Percentiles rank a stretch among this genome's conserved stretches.
These are phyloP conservation scores for Abrus pulchellus DNA, from an alignment of 306 rosid species.

Conservation along the genomic window DNA sequence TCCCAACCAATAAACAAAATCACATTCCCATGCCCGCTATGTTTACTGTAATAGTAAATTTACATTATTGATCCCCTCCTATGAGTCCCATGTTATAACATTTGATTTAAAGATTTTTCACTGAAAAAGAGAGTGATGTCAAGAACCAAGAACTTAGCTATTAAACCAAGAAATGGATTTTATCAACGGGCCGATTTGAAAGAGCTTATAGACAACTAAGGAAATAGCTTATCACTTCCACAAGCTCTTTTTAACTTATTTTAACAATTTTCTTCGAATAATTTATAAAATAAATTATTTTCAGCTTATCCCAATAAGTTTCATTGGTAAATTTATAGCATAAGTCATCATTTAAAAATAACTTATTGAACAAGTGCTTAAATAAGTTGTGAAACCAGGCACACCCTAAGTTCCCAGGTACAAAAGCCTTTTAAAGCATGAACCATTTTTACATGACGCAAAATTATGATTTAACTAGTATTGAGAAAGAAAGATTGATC, in stretches of 20 bases:
- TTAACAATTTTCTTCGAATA: no score
- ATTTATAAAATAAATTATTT: no score
- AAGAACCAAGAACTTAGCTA: neutral
- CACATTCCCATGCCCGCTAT: neutral
- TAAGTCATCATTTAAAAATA: no score
- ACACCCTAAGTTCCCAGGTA: neutral
- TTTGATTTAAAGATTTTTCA: conserved; percentile 4
- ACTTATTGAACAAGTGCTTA: no score
- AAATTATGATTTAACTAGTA: neutral
- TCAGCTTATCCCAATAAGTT: no score
- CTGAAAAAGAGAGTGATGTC: neutral
- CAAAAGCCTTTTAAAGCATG: neutral
- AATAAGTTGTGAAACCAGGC: no score
- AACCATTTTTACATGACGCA: neutral
- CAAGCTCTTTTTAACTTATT: no score
- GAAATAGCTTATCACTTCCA: no score
- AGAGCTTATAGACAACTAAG: no score
- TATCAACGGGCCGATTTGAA: no score
- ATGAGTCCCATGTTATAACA: neutral
- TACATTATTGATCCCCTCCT: neutral
- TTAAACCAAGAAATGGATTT: no score
- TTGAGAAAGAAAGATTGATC: neutral
- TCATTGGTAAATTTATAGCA: no score
- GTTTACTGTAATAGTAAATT: neutral
- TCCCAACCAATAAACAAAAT: neutral